Conservation (phyloP, 169 alveolate genomes). For the Plasmodium reichenowi region DNA sequence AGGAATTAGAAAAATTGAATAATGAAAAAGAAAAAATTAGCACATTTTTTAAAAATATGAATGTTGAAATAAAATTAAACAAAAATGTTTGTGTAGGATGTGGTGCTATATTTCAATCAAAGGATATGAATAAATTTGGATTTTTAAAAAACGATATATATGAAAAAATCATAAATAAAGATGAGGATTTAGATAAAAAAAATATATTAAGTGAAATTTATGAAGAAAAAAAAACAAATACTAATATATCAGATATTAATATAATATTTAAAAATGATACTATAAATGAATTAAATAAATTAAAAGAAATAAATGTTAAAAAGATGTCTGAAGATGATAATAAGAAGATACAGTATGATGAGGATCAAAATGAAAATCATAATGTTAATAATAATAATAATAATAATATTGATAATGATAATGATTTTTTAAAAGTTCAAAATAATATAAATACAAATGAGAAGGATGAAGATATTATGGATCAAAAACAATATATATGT, state of each 20-base stretch:
- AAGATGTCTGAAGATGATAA: neutral
- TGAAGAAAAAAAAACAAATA: neutral
- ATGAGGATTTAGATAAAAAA: conserved; percentile 26
- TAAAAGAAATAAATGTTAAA: conserved; percentile 1
- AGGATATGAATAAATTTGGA: conserved; percentile 41
- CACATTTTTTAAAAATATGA: conserved; percentile 51
- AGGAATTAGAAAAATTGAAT: conserved; percentile 4
- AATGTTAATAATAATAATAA: neutral
- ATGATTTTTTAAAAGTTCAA: neutral
- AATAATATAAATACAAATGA: too few relatives aligned
- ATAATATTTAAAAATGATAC: neutral
- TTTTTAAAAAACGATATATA: conserved; percentile 47
- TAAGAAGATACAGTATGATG: neutral
- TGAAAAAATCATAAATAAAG: conserved; percentile 36
- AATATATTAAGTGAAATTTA: conserved; percentile 41
- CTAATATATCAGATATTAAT: neutral
- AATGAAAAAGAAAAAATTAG: conserved; percentile 45
- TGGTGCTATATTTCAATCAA: conserved; percentile 80
- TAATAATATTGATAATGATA: neutral
- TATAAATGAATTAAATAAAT: neutral
- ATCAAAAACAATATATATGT: conserved; percentile 36
- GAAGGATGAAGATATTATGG: neutral
- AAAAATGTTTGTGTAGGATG: conserved; percentile 80
- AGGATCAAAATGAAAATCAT: neutral
- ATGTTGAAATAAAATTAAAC: conserved; percentile 28